phyloP scores from a whole-genome alignment of 768 basidiomycete species.

The Boletus speciosus region DNA sequence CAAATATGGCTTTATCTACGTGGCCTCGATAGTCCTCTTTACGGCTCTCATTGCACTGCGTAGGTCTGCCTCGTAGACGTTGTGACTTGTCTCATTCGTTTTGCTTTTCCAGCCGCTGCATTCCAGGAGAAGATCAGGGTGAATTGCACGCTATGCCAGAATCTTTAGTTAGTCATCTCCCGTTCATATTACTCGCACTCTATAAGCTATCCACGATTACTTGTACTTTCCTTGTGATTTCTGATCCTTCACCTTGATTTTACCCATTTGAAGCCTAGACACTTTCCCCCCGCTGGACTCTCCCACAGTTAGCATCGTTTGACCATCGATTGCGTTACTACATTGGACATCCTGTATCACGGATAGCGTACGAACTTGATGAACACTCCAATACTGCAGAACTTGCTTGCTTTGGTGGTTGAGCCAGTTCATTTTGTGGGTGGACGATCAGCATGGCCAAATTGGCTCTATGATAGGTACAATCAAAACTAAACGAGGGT shows the following conservation, averaged over 20 bases:
- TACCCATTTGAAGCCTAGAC: conserved; percentile 11
- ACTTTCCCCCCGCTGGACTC: conserved; percentile 11
- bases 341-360: conserved; percentile 19
- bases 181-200: conserved; percentile 24
- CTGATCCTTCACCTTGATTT: not conserved
- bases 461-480: not conserved
- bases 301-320: conserved; percentile 8
- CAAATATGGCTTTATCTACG: conserved; percentile 80
- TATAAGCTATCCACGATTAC: conserved; percentile 29
- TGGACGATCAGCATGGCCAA: too few relatives aligned
- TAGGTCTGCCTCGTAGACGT: conserved; percentile 40
- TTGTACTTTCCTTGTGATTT: conserved; percentile 22
- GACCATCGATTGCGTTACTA: conserved; percentile 5
- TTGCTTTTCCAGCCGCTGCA: conserved; percentile 44
- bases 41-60: conserved; percentile 74
- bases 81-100: conserved; percentile 6
- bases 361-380: conserved; percentile 22
- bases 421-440: too few relatives aligned
- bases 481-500: not conserved
- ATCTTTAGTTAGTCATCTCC: conserved; percentile 48
- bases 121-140: conserved; percentile 60
- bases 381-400: conserved; percentile 9
- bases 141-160: conserved; percentile 65
- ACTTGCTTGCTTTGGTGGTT: not conserved
- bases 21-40: conserved; percentile 64